A percentile compares a stretch with the other conserved stretches of the same genome.
These are phyloP conservation scores for Lunularia cruciata DNA, from an alignment of 225 moss, liverwort and hornwort species.

Conservation along the genomic window DNA sequence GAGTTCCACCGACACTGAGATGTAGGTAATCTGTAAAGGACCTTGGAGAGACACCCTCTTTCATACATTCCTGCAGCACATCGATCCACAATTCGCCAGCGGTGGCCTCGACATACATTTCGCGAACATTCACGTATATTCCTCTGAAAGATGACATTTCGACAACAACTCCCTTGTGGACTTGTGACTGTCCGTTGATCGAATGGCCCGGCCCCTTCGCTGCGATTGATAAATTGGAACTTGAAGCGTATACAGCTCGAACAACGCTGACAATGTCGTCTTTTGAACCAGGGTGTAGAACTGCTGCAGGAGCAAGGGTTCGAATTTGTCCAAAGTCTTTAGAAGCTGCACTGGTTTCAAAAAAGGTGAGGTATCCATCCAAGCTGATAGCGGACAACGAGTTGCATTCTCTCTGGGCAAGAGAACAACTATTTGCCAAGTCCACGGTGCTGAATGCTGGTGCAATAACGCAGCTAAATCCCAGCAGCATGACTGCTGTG, in stretches of 20 bases:
- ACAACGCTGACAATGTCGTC: constrained; percentile 53
- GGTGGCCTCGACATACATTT: constrained; percentile 62
- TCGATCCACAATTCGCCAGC: constrained; percentile 82
- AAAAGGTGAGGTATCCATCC: constrained; percentile 27
- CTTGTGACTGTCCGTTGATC: constrained; percentile 71
- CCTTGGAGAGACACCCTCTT: constrained; percentile 55
- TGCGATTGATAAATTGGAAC: constrained; percentile 59
- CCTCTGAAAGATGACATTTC: constrained; percentile 73
- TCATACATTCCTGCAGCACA: constrained; percentile 53
- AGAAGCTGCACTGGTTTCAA: constrained; percentile 33
- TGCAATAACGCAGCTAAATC: constrained; percentile 6
- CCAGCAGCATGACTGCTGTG: constrained; percentile 2
- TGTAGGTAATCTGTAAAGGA: constrained; percentile 84
- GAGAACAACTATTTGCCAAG: constrained; percentile 17
- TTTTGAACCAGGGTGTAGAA: constrained; percentile 56
- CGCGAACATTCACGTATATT: constrained; percentile 42
- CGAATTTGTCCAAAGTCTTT: constrained; percentile 60
- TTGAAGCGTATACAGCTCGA: constrained; percentile 36
- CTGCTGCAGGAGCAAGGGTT: constrained; percentile 52
- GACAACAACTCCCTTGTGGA: constrained; percentile 63
- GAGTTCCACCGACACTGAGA: constrained; percentile 82
- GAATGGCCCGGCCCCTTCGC: constrained; percentile 78
- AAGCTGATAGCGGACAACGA: constrained; percentile 22
- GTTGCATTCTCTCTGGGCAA: constrained; percentile 24
- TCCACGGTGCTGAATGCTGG: constrained; percentile 2